Base-by-base conservation (phyloP, 129 eudicot species). In the Logfia minima region DNA sequence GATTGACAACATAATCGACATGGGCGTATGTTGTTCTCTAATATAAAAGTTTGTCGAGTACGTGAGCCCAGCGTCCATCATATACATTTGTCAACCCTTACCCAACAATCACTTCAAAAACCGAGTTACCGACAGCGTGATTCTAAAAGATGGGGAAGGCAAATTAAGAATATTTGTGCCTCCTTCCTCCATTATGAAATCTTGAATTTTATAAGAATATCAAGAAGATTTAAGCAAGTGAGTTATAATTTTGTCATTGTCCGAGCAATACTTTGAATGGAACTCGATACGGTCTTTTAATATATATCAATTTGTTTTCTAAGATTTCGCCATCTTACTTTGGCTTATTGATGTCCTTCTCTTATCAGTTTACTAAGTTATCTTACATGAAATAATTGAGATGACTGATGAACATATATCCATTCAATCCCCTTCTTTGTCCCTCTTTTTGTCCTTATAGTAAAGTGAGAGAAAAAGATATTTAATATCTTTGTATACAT, bases 1-100 rank as follows among this genome's bases (percentile, higher is more conserved):
- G 79, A 77, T 80, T 56, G 75, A 80, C 75, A 65, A 80, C 70
- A 63, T 73, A 73, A 80, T 80, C 52, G 69, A 74, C 58, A 80
- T 80, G 83, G 83, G 79, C 58, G 73, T 72, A 51, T 66, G 31
- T 66, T 80, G 84, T 2, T 34, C 41, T 63, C 84, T n/a, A 28
- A 68, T 74, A 66, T 48, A 19, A 41, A 68, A 41, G 45, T 59
- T 62, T 80, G 75, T 59, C 74, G 51, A 60, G 61, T 58, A 65
- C 37, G 52, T 53, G 62, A 66, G 67, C 74, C 80, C 67, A 21
- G 74, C 55, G 67, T 76, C 68, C 80, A 77, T 77, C 67, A 63
- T 26, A 26, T 26, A 26, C 39, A 77, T 53, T 67, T 63, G 77
- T 79, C 76, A 60, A 64, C 24, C 76, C 43, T 59, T 78, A 10